A percentile compares a stretch with the other conserved stretches of the same genome.
Evolutionary conservation across 2,329 filamentous ascomycete species (phyloP).

Genomic region (Leptographium lundbergii): DNA sequence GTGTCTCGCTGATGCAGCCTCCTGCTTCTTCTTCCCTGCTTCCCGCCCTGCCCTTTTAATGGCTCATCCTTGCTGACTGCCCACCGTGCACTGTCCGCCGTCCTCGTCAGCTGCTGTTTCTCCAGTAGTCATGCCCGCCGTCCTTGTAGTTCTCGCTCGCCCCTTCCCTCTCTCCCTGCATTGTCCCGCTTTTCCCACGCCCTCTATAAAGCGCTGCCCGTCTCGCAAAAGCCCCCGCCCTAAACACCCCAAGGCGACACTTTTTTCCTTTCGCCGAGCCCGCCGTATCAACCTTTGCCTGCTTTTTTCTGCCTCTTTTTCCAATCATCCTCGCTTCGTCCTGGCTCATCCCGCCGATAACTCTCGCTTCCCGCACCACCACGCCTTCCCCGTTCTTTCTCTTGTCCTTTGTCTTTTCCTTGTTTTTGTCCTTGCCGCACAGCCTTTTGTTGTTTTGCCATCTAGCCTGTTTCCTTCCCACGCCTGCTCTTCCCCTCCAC

Average conservation of each 20-base stretch:
- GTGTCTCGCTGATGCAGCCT: background rate
- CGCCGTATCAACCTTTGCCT: background rate
- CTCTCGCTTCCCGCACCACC: background rate
- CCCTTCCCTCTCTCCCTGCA: background rate
- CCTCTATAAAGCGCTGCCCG: background rate
- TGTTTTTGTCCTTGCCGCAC: background rate
- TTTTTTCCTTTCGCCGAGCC: slow-evolving; percentile 4
- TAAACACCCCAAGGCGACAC: background rate
- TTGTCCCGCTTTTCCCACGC: background rate
- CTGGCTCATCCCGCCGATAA: background rate
- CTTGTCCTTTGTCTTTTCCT: background rate
- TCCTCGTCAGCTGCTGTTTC: background rate
- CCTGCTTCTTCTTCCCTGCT: background rate
- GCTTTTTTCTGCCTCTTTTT: background rate
- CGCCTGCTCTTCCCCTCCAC: background rate
- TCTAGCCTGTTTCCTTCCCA: background rate
- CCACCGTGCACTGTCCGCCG: background rate
- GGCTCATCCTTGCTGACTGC: too few species aligned
- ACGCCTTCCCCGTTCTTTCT: background rate
- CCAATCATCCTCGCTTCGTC: background rate
- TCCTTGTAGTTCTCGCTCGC: background rate
- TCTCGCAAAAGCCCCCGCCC: background rate
- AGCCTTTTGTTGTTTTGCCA: background rate
- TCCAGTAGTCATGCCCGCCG: background rate
- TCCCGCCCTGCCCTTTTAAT: background rate